phyloP scores from a whole-genome alignment of 176 grass and related monocot genomes.

The Canna indica region DNA sequence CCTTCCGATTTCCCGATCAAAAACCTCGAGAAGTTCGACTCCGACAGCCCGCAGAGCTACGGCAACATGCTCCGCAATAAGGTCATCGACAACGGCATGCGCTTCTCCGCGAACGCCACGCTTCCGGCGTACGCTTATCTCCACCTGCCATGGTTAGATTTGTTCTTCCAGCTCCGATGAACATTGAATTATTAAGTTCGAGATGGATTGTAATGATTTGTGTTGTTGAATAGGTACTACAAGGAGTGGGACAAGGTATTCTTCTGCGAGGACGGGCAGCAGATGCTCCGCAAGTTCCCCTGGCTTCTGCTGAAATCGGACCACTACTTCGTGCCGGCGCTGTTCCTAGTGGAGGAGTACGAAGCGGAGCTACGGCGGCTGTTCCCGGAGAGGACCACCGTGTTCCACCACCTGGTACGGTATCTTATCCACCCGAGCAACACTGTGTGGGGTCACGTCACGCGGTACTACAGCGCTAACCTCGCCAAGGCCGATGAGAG shows the following conservation, averaged over 20 bases:
- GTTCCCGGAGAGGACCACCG: conserved; percentile 54
- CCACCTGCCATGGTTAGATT: conserved; percentile 32
- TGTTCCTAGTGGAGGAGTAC: conserved; percentile 51
- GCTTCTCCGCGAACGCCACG: conserved; percentile 13
- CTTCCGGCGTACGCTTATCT: conserved; percentile 45
- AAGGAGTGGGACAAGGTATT: conserved; percentile 21
- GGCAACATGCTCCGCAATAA: conserved; percentile 29
- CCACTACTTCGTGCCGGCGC: conserved; percentile 45
- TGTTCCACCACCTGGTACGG: conserved; percentile 64
- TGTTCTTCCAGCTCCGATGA: no score
- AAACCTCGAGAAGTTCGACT: conserved; percentile 37
- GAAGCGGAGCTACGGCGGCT: conserved; percentile 38
- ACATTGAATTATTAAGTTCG: no score
- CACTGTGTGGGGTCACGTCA: conserved; percentile 53
- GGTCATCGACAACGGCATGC: conserved; percentile 8
- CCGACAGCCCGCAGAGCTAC: conserved; percentile 33
- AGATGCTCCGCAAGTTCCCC: conserved; percentile 40
- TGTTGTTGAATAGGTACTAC: conserved; percentile 18
- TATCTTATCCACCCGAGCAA: conserved; percentile 69
- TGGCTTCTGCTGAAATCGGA: conserved; percentile 73
- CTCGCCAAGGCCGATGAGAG: conserved; percentile 44
- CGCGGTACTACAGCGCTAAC: conserved; percentile 35
- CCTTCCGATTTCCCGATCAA: conserved; percentile 48
- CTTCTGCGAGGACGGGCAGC: conserved; percentile 65
- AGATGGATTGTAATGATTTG: no score